Evolutionary conservation across 2,329 filamentous ascomycete genomes (phyloP).

Genomic region (Cyphellophora attinorum): DNA sequence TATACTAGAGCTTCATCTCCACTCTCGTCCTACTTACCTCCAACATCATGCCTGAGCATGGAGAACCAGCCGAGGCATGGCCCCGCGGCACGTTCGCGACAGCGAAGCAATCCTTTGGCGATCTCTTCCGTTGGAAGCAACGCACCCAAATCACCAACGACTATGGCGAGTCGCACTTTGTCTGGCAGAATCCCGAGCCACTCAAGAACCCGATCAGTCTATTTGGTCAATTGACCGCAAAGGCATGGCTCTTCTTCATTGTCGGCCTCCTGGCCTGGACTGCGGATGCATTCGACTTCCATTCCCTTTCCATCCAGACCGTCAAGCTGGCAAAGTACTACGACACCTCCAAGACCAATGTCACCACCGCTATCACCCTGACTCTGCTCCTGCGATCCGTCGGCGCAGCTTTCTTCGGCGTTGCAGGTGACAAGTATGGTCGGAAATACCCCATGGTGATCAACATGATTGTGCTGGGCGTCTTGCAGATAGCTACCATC

Average conservation of each 20-base stretch:
- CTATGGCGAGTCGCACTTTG: constrained; percentile 36
- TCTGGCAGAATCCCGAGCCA: constrained; percentile 57
- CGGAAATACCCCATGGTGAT: constrained; percentile 76
- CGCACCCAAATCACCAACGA: constrained; percentile 32
- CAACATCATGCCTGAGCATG: background rate
- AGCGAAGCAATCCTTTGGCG: constrained; percentile 52
- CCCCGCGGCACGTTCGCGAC: constrained; percentile 56
- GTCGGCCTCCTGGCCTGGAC: constrained; percentile 69
- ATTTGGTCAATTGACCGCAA: constrained; percentile 51
- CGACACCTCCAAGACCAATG: constrained; percentile 52
- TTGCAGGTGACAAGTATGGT: constrained; percentile 69
- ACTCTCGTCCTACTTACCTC: no score
- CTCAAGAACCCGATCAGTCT: constrained; percentile 62
- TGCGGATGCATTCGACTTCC: constrained; percentile 76
- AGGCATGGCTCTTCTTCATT: constrained; percentile 66
- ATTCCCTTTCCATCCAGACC: constrained; percentile 70
- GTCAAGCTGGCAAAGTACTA: constrained; percentile 57
- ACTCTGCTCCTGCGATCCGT: constrained; percentile 66
- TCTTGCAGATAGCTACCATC: constrained; percentile 68
- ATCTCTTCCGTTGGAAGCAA: constrained; percentile 67
- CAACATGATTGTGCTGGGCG: constrained; percentile 65
- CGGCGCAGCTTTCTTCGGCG: constrained; percentile 65
- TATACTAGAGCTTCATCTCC: no score
- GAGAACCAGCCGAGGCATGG: constrained; percentile 54
- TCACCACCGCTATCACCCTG: constrained; percentile 66